Evolutionary conservation across 495 filamentous ascomycete species (phyloP), one percentile per base, ranked within the genome.

Genomic region (Aspergillus campestris): DNA sequence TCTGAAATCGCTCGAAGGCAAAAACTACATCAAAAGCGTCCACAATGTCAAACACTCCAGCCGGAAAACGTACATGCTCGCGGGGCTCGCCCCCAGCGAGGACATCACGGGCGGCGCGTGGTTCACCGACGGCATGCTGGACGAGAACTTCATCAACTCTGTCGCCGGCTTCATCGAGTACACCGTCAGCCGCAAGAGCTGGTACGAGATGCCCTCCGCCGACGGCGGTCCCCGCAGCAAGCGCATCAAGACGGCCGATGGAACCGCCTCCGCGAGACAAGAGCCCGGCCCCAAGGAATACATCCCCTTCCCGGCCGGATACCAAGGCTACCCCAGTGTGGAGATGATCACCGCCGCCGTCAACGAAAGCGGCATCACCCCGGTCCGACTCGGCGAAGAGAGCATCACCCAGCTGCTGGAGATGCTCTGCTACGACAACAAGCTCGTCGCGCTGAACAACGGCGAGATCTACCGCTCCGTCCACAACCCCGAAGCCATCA

Each of bases 81-180:
- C 68, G 40, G 73, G 75, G 44, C 68, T 94, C 18, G 73, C 77
- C 10, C 91, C 94, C 2, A 84, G 82, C 32, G 89, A 95, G 31
- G 84, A 92, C 38, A 82, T 90, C 13, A 94, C 89, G 0, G 94
- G 92, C 34, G 92, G 94, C 5, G 82, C 87, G 12, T 98, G 90
- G 86, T 96, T 89, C 55, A 89, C 84, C 14, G 86, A 95, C 40
- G 85, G 84, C 7, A 84, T 85, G 33, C 75, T 96, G 3, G 92
- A 98, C 59, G 78, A 83, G 32, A 82, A 84, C 38, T 89, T 98
- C 59, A 89, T 97, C 56, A 77, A 82, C 15, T 74, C 69, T 30
- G 70, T 94, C 10, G 71, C 81, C 29, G 70, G 73, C 3, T 77
- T 83, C 42, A 75, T 95, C 12, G 80, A 86, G 50, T 76, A 78